Conservation (phyloP, 192 early-diverging fungal genomes). For the Phycomyces blakesleeanus region DNA sequence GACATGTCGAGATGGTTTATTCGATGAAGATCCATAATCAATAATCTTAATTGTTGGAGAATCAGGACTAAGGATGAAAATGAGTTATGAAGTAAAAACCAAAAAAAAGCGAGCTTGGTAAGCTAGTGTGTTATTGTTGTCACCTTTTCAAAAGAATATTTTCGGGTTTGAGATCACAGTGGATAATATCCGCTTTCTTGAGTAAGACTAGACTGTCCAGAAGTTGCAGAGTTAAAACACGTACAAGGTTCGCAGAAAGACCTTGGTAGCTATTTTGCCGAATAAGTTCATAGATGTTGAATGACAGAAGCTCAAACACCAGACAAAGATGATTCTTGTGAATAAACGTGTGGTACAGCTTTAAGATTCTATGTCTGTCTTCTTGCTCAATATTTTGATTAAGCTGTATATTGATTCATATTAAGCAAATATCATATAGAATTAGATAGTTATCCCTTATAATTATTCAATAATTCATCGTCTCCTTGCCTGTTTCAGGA, state of each 20-base stretch:
- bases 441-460: background rate
- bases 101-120: background rate
- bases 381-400: slow-evolving; percentile 81
- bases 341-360: slow-evolving; percentile 88
- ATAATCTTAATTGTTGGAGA: slow-evolving; percentile 96
- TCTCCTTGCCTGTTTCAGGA: slow-evolving; percentile 69
- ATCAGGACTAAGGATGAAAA: slow-evolving; percentile 57
- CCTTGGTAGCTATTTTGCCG: slow-evolving; percentile 95
- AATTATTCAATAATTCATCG: background rate
- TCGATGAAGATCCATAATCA: slow-evolving; percentile 97
- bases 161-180: slow-evolving; percentile 98
- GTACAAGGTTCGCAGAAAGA: slow-evolving; percentile 88
- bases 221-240: slow-evolving; percentile 91
- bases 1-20: slow-evolving; percentile 88
- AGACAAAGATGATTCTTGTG: slow-evolving; percentile 92
- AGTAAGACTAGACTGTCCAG: slow-evolving; percentile 85
- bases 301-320: slow-evolving; percentile 92
- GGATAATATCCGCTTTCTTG: slow-evolving; percentile 87
- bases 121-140: background rate
- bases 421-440: slow-evolving; percentile 3
- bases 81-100: background rate
- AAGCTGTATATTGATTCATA: too few species aligned
- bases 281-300: slow-evolving; percentile 96
- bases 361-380: slow-evolving; percentile 84
- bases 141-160: slow-evolving; percentile 91